Conservation (phyloP, 139 green algal genomes). For the Tetratostichococcus sp. region DNA sequence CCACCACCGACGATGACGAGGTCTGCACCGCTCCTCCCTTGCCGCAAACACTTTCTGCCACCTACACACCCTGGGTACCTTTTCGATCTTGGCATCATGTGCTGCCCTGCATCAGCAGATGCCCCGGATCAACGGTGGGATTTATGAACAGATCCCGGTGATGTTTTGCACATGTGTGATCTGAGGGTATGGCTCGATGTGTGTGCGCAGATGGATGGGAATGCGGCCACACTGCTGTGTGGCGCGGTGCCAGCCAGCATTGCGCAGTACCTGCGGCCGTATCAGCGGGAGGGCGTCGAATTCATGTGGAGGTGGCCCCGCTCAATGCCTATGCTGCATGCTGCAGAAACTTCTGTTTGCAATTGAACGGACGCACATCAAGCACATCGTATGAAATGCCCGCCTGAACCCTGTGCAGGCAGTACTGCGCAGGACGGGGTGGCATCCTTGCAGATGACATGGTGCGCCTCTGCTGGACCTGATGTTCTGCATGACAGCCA, state of each 20-base stretch:
- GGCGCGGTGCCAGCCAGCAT: constrained; percentile 42
- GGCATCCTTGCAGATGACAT: constrained; percentile 70
- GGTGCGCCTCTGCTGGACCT: constrained; percentile 12
- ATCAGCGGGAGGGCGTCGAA: constrained; percentile 57
- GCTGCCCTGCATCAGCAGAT: background rate
- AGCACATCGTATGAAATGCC: too few relatives aligned
- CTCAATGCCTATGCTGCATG: background rate
- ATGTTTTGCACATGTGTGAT: too few relatives aligned
- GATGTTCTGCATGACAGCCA: too few relatives aligned
- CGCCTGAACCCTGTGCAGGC: constrained; percentile 11
- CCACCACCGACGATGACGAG: background rate
- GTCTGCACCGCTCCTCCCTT: background rate
- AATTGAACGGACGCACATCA: too few relatives aligned
- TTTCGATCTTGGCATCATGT: too few relatives aligned
- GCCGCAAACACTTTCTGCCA: too few relatives aligned
- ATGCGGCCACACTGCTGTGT: background rate
- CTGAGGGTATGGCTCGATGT: too few relatives aligned
- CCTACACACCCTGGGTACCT: too few relatives aligned
- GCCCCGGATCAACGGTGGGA: too few relatives aligned
- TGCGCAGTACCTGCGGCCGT: constrained; percentile 44
- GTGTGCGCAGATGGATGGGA: background rate
- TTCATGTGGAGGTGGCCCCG: constrained; percentile 40
- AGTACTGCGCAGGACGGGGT: constrained; percentile 36
- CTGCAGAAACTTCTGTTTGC: too few relatives aligned
- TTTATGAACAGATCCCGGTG: too few relatives aligned